A percentile compares a stretch with the other conserved stretches of the same genome.
These are phyloP conservation scores for Calonectria hongkongensis DNA, from an alignment of 2,329 filamentous ascomycete genomes.

Conservation along the genomic window DNA sequence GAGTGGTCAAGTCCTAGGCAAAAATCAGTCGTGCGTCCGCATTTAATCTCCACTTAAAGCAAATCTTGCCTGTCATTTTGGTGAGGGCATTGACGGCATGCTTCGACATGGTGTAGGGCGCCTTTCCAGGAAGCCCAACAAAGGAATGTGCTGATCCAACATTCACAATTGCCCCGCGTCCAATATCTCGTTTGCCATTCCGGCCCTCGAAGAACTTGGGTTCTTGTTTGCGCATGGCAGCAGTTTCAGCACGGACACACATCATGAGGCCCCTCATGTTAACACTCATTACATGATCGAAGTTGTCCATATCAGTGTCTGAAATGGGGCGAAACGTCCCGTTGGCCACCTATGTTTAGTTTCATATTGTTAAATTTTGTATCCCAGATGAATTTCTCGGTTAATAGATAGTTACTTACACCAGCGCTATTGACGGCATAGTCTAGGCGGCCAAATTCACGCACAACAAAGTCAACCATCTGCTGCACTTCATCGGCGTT, in stretches of 20 bases:
- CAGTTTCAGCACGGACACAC: conserved; percentile 1
- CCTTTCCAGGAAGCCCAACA: conserved; percentile 3
- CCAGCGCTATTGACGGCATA: conserved; percentile 18
- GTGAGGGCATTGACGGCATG: not conserved
- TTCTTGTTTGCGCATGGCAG: conserved; percentile 11
- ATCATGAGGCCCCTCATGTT: not conserved
- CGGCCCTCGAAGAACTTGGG: not conserved
- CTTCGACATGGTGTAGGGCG: not conserved
- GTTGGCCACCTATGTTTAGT: not conserved
- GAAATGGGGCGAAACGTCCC: not conserved
- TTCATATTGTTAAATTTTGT: not conserved
- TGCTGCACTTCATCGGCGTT: conserved; percentile 3
- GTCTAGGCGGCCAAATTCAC: conserved; percentile 15
- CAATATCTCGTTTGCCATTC: conserved; percentile 1
- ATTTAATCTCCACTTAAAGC: not conserved
- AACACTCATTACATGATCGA: not conserved
- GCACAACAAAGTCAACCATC: conserved; percentile 8
- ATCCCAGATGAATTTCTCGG: not conserved
- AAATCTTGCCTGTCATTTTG: not conserved
- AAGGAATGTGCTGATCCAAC: conserved; percentile 1
- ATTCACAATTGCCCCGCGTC: conserved; percentile 4
- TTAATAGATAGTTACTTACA: not conserved
- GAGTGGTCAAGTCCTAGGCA: not conserved
- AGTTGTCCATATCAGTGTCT: not conserved
- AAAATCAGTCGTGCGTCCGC: not conserved